Base-by-base conservation (phyloP, 441 rosid species). In the Cnidoscolus chayamansa region DNA sequence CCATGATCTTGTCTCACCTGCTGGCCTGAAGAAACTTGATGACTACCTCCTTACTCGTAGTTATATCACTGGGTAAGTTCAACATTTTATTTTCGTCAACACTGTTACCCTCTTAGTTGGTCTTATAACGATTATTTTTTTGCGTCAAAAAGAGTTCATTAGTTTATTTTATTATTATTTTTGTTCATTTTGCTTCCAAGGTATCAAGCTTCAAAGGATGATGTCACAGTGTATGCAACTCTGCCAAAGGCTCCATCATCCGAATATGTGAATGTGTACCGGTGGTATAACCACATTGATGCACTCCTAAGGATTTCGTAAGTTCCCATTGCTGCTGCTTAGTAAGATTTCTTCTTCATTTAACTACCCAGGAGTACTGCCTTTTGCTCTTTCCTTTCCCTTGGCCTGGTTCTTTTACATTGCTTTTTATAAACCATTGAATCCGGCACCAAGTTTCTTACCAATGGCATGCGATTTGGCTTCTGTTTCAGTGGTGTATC, bases 201-300 rank as follows among this genome's bases (percentile, higher is more conserved):
- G n/a, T 91, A 95, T 85, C 94, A 89, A 72, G 98, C 99, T 76
- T 95, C 98, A 0, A 93, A 91, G 72, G 98, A 95, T 81, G 99
- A 95, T 66, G 61, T 88, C 30, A 78, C 89, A 0, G 93, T 90
- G 70, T 84, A 82, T 72, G 43, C 87, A 0, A 86, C 96, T 76
- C 82, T 93, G 67, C 72, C 85, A 2, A 84, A 82, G 59, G 81
- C 92, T 7, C 96, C 96, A 53, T 83, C 97, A 15, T 70, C 96
- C 2, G 77, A 86, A 60, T 85, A 70, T 72, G 92, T 93, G 49
- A 95, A 91, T 48, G 87, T 73, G 0, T 81, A 83, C 68, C 76
- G 98, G 69, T 95, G 99, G 99, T 93, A 76, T 84, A 81, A 66
- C 49, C 98, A 95, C 79, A 89, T 95, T 19, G 97, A 85, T 70